A percentile compares a stretch with the other conserved stretches of the same genome.
phyloP scores from a whole-genome alignment of 2,329 filamentous ascomycete species.

The Paecilomyces formosus region DNA sequence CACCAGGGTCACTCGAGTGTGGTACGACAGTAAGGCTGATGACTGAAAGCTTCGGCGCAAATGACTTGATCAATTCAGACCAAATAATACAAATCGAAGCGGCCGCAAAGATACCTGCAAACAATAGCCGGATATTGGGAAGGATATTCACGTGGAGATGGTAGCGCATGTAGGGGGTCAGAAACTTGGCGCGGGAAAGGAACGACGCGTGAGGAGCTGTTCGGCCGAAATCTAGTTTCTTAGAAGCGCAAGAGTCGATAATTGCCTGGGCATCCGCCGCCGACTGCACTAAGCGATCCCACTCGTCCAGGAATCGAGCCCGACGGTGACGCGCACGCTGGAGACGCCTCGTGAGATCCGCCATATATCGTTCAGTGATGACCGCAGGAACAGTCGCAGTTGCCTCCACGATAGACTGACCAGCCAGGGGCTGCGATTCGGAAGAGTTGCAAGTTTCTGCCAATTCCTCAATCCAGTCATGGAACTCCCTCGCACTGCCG shows the following conservation, averaged over 20 bases:
- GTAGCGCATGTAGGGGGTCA: slow-evolving; percentile 78
- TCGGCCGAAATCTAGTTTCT: slow-evolving; percentile 67
- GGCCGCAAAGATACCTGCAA: slow-evolving; percentile 61
- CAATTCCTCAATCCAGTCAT: slow-evolving; percentile 94
- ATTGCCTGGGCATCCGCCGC: slow-evolving; percentile 72
- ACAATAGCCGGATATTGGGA: slow-evolving; percentile 57
- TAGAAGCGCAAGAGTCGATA: slow-evolving; percentile 73
- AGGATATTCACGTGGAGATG: slow-evolving; percentile 66
- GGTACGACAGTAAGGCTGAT: slow-evolving; percentile 58
- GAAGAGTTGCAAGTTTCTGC: slow-evolving; percentile 66
- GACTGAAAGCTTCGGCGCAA: slow-evolving; percentile 67
- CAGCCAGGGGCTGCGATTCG: slow-evolving; percentile 45
- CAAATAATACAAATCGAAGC: slow-evolving; percentile 82
- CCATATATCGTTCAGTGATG: slow-evolving; percentile 87
- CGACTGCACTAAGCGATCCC: slow-evolving; percentile 68
- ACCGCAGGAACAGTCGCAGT: slow-evolving; percentile 61
- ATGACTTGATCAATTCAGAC: slow-evolving; percentile 86
- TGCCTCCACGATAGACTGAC: slow-evolving; percentile 28
- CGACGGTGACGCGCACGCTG: slow-evolving; percentile 76
- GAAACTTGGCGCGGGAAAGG: slow-evolving; percentile 49
- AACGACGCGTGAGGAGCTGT: slow-evolving; percentile 49
- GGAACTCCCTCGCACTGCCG: slow-evolving; percentile 65
- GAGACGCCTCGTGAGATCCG: slow-evolving; percentile 76
- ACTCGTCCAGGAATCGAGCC: slow-evolving; percentile 75
- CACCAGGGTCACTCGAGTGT: slow-evolving; percentile 60